Percentiles rank a stretch among this genome's conserved stretches.
phyloP scores from a whole-genome alignment of 371 early-diverging fungal species.

The Entomophthora muscae region DNA sequence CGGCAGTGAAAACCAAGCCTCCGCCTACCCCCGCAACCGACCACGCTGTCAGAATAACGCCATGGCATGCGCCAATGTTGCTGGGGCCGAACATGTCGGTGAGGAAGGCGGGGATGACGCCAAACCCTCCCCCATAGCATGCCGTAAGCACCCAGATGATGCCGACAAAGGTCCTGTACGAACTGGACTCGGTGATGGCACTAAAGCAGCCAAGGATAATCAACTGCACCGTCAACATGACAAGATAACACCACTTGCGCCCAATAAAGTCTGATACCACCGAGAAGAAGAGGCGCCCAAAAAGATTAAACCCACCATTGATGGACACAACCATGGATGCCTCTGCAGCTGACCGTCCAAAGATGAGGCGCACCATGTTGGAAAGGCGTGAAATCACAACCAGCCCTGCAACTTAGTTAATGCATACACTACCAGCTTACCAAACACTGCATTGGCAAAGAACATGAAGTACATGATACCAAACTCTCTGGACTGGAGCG shows the following conservation, averaged over 20 bases:
- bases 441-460: constrained; percentile 29
- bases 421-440: no score
- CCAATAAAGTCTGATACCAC: constrained; percentile 29
- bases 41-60: constrained; percentile 37
- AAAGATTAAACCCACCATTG: constrained; percentile 39
- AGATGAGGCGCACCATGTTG: constrained; percentile 29
- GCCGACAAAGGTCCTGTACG: constrained; percentile 28
- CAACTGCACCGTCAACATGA: constrained; percentile 26
- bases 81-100: constrained; percentile 44
- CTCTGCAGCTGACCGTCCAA: constrained; percentile 23
- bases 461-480: constrained; percentile 33
- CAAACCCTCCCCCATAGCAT: constrained; percentile 44
- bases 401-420: no score
- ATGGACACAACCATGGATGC: constrained; percentile 34
- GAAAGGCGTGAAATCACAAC: constrained; percentile 39
- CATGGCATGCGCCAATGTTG: constrained; percentile 40
- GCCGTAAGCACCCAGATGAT: constrained; percentile 26
- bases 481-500: constrained; percentile 28
- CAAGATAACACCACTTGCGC: constrained; percentile 33
- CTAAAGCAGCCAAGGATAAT: constrained; percentile 28
- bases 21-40: constrained; percentile 39
- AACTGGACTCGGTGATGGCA: constrained; percentile 20
- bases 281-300: constrained; percentile 34
- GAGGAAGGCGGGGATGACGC: constrained; percentile 44
- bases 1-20: constrained; percentile 35